phyloP scores from a whole-genome alignment of 78 protist species.

The Emiliania huxleyi region DNA sequence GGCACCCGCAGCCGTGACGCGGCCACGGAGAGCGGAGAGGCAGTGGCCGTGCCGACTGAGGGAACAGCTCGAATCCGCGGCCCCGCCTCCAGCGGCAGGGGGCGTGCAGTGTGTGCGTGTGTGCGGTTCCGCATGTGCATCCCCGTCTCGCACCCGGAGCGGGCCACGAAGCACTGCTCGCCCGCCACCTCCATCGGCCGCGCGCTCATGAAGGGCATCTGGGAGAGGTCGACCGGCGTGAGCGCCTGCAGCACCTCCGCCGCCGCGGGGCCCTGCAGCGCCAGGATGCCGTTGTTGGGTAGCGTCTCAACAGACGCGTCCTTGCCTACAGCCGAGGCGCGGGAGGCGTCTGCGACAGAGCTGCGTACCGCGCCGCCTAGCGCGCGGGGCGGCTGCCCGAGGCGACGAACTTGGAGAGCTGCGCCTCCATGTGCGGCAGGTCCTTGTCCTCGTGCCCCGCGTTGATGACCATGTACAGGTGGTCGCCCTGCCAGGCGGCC shows the following conservation, averaged over 20 bases:
- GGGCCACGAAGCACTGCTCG: conserved; percentile 44
- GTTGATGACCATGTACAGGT: conserved; percentile 85
- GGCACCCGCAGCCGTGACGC: too few relatives aligned
- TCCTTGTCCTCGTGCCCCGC: conserved; percentile 93
- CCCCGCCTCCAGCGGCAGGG: too few relatives aligned
- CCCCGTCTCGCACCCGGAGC: too few relatives aligned
- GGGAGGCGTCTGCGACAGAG: too few relatives aligned
- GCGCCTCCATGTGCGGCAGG: conserved; percentile 65
- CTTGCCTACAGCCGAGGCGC: not conserved
- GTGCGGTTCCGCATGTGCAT: too few relatives aligned
- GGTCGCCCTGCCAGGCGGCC: too few relatives aligned
- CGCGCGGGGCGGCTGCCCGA: too few relatives aligned
- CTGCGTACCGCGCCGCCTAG: too few relatives aligned
- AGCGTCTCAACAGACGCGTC: conserved; percentile 59
- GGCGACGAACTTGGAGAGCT: conserved; percentile 15
- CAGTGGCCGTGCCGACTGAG: too few relatives aligned
- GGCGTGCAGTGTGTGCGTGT: too few relatives aligned
- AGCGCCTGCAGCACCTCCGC: conserved; percentile 42
- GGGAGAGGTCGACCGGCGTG: conserved; percentile 36
- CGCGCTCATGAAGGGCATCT: conserved; percentile 76
- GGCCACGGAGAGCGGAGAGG: too few relatives aligned
- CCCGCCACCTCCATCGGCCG: not conserved
- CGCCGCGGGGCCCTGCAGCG: conserved; percentile 92
- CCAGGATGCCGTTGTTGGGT: conserved; percentile 57
- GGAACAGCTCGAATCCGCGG: too few relatives aligned